Percentiles rank a stretch among this genome's conserved stretches.
These are phyloP conservation scores for Penicillium sp. DNA, from an alignment of 2,329 filamentous ascomycete species.

Conservation along the genomic window DNA sequence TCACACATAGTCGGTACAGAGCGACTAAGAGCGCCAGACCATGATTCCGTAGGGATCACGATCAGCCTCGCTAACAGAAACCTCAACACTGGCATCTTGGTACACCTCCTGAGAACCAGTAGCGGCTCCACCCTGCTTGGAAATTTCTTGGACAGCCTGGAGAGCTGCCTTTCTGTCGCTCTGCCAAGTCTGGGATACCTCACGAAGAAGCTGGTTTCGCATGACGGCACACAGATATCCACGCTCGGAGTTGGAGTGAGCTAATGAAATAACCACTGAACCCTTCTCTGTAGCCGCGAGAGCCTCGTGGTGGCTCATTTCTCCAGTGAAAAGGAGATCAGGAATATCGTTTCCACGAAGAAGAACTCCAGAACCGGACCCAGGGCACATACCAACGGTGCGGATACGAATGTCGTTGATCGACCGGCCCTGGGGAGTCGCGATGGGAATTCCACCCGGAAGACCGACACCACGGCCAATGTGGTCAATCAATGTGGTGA, in stretches of 20 bases:
- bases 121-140: slow-evolving; percentile 23
- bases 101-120: slow-evolving; percentile 48
- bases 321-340: slow-evolving; percentile 85
- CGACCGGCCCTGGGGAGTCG: slow-evolving; percentile 60
- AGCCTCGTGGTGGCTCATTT: slow-evolving; percentile 91
- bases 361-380: slow-evolving; percentile 74
- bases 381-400: slow-evolving; percentile 83
- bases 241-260: slow-evolving; percentile 92
- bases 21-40: slow-evolving; percentile 27
- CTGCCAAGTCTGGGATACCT: slow-evolving; percentile 59
- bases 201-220: slow-evolving; percentile 61
- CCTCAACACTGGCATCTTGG: slow-evolving; percentile 56
- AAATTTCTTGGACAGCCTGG: slow-evolving; percentile 29
- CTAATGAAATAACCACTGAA: slow-evolving; percentile 77
- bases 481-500: slow-evolving; percentile 61
- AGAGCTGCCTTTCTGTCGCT: slow-evolving; percentile 45
- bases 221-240: slow-evolving; percentile 75
- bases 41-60: slow-evolving; percentile 85
- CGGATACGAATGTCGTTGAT: slow-evolving; percentile 59
- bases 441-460: slow-evolving; percentile 64
- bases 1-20: not conserved
- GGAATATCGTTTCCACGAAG: slow-evolving; percentile 60
- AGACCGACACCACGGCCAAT: slow-evolving; percentile 65
- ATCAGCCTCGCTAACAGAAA: slow-evolving; percentile 77
- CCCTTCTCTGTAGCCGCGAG: slow-evolving; percentile 82